Evolutionary conservation across 108 stramenopile genomes (phyloP).

Genomic region (Nitzschia sp.): DNA sequence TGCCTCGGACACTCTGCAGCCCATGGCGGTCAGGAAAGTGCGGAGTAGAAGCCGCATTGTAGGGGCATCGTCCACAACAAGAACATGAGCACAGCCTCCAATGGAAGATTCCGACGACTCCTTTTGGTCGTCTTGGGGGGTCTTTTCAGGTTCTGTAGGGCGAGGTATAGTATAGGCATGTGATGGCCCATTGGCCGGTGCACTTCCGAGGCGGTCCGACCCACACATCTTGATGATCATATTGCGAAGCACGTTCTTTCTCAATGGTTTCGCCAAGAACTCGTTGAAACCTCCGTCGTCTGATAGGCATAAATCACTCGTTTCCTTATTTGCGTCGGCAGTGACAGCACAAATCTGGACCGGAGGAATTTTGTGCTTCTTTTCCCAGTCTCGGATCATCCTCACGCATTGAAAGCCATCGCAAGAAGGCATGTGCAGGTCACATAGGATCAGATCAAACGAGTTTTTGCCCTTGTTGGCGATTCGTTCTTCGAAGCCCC

Average conservation of each 20-base stretch:
- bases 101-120: background rate
- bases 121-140: background rate
- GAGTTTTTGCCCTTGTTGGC: background rate
- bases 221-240: constrained; percentile 21
- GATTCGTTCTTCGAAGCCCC: constrained; percentile 15
- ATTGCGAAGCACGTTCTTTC: constrained; percentile 5
- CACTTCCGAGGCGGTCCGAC: background rate
- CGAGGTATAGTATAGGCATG: background rate
- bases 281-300: constrained; percentile 13
- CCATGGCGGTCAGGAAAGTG: constrained; percentile 8
- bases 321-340: constrained; percentile 10
- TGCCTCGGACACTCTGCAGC: constrained; percentile 15
- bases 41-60: constrained; percentile 16
- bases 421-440: constrained; percentile 17
- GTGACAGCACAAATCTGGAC: constrained; percentile 8
- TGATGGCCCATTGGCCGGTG: background rate
- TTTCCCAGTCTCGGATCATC: constrained; percentile 15
- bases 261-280: constrained; percentile 13
- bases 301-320: background rate
- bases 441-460: constrained; percentile 8
- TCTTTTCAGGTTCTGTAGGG: background rate
- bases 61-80: constrained; percentile 14
- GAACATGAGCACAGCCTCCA: constrained; percentile 7
- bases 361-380: background rate
- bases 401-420: constrained; percentile 17